Conservation (phyloP, 768 basidiomycete genomes). For the Aureoboletus auriporus region DNA sequence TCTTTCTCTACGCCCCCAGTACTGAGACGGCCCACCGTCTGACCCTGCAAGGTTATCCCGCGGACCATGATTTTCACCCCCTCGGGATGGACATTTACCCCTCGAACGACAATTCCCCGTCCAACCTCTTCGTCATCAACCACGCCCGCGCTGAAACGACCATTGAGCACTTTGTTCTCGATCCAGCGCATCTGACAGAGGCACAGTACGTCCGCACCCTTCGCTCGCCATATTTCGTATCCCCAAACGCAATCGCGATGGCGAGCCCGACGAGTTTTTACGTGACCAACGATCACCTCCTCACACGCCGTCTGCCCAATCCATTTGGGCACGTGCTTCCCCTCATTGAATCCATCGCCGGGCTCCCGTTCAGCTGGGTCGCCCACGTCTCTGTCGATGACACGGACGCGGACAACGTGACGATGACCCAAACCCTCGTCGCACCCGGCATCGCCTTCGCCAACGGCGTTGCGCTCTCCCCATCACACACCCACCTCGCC, state of each 20-base stretch:
- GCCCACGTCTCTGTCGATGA: slow-evolving; percentile 48
- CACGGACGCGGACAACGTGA: slow-evolving; percentile 16
- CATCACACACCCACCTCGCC: slow-evolving; percentile 46
- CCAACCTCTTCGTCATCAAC: slow-evolving; percentile 64
- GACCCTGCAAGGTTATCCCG: slow-evolving; percentile 49
- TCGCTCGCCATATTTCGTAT: slow-evolving; percentile 50
- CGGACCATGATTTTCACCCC: slow-evolving; percentile 63
- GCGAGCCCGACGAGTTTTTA: slow-evolving; percentile 68
- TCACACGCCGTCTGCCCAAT: slow-evolving; percentile 57
- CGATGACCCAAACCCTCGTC: slow-evolving; percentile 36
- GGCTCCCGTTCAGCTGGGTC: slow-evolving; percentile 57
- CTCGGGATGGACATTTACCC: slow-evolving; percentile 61
- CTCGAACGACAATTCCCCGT: slow-evolving; percentile 42
- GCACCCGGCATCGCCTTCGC: slow-evolving; percentile 57
- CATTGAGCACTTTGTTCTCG: slow-evolving; percentile 63
- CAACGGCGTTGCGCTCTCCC: slow-evolving; percentile 65
- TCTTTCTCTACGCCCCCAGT: slow-evolving; percentile 51
- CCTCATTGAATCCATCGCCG: slow-evolving; percentile 50
- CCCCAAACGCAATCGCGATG: slow-evolving; percentile 65
- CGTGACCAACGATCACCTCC: slow-evolving; percentile 66
- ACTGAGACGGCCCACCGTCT: slow-evolving; percentile 36
- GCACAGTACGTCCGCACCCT: slow-evolving; percentile 61
- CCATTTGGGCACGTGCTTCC: slow-evolving; percentile 48
- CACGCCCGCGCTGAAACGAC: slow-evolving; percentile 59
- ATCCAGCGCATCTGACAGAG: slow-evolving; percentile 38